Conservation (phyloP, 305 asterid species). For the Solanum hybrid region DNA sequence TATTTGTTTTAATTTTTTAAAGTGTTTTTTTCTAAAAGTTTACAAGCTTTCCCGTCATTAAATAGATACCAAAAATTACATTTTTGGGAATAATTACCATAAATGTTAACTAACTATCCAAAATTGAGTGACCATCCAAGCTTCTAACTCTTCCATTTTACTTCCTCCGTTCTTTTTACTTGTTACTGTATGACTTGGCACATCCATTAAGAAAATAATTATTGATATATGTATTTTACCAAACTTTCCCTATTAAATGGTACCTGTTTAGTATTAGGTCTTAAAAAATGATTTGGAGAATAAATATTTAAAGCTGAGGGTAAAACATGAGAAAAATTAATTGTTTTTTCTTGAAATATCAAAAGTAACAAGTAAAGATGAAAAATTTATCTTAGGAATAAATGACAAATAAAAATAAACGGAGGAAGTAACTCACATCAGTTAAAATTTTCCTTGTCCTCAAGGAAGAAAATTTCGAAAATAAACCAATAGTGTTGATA, state of each 20-base stretch:
- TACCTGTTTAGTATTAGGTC: too few relatives aligned
- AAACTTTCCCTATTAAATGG: not conserved
- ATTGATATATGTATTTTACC: too few relatives aligned
- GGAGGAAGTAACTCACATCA: too few relatives aligned
- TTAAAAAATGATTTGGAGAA: too few relatives aligned
- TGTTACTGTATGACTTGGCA: not conserved
- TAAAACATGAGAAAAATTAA: too few relatives aligned
- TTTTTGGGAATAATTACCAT: not conserved
- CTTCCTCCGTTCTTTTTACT: too few relatives aligned
- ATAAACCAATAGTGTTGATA: not conserved
- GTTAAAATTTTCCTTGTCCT: not conserved
- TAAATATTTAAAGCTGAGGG: not conserved
- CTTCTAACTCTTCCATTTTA: not conserved
- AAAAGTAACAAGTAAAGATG: too few relatives aligned
- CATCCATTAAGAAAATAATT: too few relatives aligned
- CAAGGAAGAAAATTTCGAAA: too few relatives aligned
- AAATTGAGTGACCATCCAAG: not conserved
- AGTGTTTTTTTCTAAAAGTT: not conserved
- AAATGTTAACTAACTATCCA: not conserved
- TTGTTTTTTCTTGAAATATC: too few relatives aligned
- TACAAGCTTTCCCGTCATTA: not conserved
- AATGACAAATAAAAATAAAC: too few relatives aligned
- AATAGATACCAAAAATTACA: not conserved
- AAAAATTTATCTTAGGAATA: too few relatives aligned
- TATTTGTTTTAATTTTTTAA: not conserved